Conservation (phyloP, 1,139 yeast species). For the Candida glucosophila region DNA sequence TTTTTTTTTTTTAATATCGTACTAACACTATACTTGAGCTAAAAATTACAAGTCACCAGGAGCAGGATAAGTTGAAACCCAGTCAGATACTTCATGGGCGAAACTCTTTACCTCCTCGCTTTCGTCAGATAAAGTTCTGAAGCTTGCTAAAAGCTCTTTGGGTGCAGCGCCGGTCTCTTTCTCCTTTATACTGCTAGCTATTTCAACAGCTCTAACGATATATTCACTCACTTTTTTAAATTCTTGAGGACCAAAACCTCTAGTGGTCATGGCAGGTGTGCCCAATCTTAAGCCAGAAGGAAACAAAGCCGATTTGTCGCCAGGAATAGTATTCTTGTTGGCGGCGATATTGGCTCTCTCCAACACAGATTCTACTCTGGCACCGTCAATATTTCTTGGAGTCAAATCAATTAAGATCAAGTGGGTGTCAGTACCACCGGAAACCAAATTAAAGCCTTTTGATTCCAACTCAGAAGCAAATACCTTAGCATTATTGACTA, state of each 20-base stretch:
- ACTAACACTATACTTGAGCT: no score
- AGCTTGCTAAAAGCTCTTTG: conserved; percentile 55
- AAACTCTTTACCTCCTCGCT: conserved; percentile 50
- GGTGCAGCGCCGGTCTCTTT: conserved; percentile 53
- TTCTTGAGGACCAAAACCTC: conserved; percentile 79
- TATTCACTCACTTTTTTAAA: conserved; percentile 71
- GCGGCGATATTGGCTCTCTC: conserved; percentile 90
- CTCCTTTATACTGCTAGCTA: conserved; percentile 50
- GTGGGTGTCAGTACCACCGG: conserved; percentile 93
- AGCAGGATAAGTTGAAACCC: conserved; percentile 67
- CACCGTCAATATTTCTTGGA: conserved; percentile 86
- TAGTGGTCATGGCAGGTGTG: conserved; percentile 96
- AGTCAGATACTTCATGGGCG: conserved; percentile 51
- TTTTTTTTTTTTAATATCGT: no score
- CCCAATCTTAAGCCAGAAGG: conserved; percentile 97
- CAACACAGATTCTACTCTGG: conserved; percentile 85
- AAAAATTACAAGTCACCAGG: conserved; percentile 54
- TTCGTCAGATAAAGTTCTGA: conserved; percentile 57
- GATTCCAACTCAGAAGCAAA: conserved; percentile 63
- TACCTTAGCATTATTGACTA: conserved; percentile 68
- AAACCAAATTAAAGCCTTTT: conserved; percentile 72
- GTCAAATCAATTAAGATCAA: conserved; percentile 80
- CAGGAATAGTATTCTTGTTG: conserved; percentile 93
- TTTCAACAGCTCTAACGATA: conserved; percentile 70
- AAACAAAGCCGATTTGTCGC: conserved; percentile 88